Percentiles rank a stretch among this genome's conserved stretches.
phyloP scores from a whole-genome alignment of 805 yeast species.

The Yamadazyma scolyti region DNA sequence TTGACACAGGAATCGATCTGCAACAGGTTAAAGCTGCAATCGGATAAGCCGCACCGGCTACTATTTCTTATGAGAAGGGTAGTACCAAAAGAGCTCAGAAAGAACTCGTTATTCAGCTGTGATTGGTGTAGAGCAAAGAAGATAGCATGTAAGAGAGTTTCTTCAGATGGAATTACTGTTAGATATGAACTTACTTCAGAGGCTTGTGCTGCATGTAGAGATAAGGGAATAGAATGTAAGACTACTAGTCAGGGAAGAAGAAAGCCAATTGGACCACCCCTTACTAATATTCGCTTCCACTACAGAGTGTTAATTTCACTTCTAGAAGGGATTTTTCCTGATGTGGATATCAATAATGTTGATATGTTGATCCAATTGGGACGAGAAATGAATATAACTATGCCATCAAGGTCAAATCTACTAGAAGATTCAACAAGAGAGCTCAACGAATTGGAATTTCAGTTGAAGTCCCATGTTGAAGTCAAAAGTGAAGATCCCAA shows the following conservation, averaged over 20 bases:
- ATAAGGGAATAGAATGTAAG: slow-evolving; percentile 3
- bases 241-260: slow-evolving; percentile 1
- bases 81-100: neutral
- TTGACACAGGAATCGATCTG: no score
- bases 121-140: slow-evolving; percentile 3
- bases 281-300: slow-evolving; percentile 1
- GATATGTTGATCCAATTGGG: slow-evolving; percentile 1
- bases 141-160: slow-evolving; percentile 1
- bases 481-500: neutral
- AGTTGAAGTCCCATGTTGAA: neutral
- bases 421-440: neutral
- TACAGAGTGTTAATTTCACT: slow-evolving; percentile 1
- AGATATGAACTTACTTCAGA: neutral
- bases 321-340: slow-evolving; percentile 2
- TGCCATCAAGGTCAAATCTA: slow-evolving; percentile 1
- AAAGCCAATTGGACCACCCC: neutral
- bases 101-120: slow-evolving; percentile 3
- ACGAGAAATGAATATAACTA: slow-evolving; percentile 1
- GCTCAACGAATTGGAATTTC: neutral
- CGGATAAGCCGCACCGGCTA: no score
- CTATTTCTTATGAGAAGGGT: neutral
- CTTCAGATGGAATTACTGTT: neutral
- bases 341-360: slow-evolving; percentile 2
- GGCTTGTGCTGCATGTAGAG: slow-evolving; percentile 1
- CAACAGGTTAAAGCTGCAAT: neutral